Evolutionary conservation across 495 filamentous ascomycete genomes (phyloP).

Genomic region (Trichocladium antarcticum): DNA sequence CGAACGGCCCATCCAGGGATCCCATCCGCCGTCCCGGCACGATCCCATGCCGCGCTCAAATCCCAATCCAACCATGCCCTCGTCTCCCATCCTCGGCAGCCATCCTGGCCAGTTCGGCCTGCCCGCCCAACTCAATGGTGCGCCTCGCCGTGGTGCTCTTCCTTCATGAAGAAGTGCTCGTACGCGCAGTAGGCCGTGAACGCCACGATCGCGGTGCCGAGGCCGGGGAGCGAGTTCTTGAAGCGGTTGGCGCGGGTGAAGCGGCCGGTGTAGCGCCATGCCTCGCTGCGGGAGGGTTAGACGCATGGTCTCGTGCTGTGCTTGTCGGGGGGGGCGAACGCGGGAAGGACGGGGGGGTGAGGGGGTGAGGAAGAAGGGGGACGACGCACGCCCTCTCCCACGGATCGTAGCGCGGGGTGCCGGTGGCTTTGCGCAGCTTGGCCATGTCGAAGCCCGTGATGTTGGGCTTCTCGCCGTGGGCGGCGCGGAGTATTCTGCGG

Average conservation of each 20-base stretch:
- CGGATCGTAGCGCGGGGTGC: constrained; percentile 64
- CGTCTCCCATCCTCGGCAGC: neutral
- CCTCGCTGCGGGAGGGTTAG: constrained; percentile 49
- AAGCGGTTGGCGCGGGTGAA: constrained; percentile 86
- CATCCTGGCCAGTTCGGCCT: neutral
- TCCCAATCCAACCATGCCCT: neutral
- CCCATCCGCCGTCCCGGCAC: no score
- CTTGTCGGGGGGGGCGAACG: neutral
- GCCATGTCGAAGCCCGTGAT: constrained; percentile 75
- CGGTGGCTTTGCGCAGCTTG: constrained; percentile 58
- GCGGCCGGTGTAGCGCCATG: constrained; percentile 82
- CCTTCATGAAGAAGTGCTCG: constrained; percentile 71
- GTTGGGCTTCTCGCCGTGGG: constrained; percentile 44
- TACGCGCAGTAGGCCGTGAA: constrained; percentile 82
- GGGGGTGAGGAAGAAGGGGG: neutral
- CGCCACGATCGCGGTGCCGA: constrained; percentile 83
- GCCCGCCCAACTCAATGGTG: constrained; percentile 25
- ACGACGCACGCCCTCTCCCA: constrained; percentile 64
- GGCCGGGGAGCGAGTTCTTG: constrained; percentile 70
- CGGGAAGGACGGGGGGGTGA: neutral
- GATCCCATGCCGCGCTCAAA: no score
- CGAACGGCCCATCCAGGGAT: neutral
- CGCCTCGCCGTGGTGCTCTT: constrained; percentile 44
- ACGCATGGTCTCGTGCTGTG: neutral
- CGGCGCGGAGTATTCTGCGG: constrained; percentile 29